Percentiles rank a stretch among this genome's conserved stretches.
Conservation (phyloP, 2,329 filamentous ascomycete genomes). For the Chrysoporthe deuterocubensis region DNA sequence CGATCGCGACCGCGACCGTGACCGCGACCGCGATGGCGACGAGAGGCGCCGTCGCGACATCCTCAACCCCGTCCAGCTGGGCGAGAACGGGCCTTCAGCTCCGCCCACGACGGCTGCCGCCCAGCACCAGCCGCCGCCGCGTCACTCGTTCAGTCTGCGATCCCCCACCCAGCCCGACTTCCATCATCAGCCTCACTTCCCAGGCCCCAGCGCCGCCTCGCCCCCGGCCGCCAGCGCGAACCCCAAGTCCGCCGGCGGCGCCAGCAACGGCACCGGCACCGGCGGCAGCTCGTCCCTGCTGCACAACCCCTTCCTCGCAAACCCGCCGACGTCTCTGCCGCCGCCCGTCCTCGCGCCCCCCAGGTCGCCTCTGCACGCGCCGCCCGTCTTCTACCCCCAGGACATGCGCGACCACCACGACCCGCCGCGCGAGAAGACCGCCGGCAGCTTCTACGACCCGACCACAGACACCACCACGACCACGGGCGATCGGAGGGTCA, state of each 20-base stretch:
- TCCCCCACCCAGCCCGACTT: conserved; percentile 53
- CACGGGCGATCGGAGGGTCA: conserved; percentile 49
- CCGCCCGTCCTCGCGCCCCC: conserved; percentile 35
- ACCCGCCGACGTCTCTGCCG: conserved; percentile 23
- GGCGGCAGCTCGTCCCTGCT: conserved; percentile 30
- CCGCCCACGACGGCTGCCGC: conserved; percentile 3
- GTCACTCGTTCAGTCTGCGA: conserved; percentile 53
- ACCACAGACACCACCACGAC: conserved; percentile 53
- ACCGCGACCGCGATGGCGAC: conserved; percentile 33
- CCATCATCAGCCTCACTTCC: conserved; percentile 35
- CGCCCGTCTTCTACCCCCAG: conserved; percentile 47
- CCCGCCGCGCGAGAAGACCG: conserved; percentile 44
- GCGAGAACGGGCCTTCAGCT: conserved; percentile 21
- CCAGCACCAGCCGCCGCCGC: conserved; percentile 37
- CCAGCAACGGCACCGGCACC: conserved; percentile 36
- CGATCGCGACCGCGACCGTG: conserved; percentile 35
- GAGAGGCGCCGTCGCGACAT: conserved; percentile 51
- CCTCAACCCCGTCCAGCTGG: conserved; percentile 42
- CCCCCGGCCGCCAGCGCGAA: conserved; percentile 32
- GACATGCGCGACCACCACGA: conserved; percentile 34
- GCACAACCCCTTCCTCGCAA: conserved; percentile 29
- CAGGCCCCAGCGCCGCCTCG: conserved; percentile 36
- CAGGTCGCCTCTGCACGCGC: conserved; percentile 49
- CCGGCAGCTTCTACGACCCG: conserved; percentile 58
- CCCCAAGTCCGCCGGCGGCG: conserved; percentile 30